Base-by-base conservation (phyloP, 2,329 filamentous ascomycete genomes). In the Trichoderma cornu-damae region DNA sequence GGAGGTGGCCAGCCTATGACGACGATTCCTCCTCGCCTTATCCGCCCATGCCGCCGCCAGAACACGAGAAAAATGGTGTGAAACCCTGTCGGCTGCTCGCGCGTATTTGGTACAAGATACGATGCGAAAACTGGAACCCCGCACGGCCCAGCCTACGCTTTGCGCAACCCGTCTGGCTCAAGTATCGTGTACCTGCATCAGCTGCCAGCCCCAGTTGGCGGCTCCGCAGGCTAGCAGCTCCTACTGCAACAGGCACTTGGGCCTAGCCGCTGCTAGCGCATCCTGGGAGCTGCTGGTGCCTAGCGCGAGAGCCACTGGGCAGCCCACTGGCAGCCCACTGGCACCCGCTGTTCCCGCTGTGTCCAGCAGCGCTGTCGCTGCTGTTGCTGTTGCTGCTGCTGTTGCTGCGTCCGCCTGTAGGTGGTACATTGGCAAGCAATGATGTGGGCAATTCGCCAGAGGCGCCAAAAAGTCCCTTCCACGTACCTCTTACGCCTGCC, bases 21-120 rank as follows among this genome's bases (percentile, higher is more conserved):
- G 48, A 40, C 35, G 24, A 50, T 30, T 42, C 48, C 48, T 53
- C 30, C 50, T 44, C 50, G 50, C 50, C 50, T 54, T 55, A 55
- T 55, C 42, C 48, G 48, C 48, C 34, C 34, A 50, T 14, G 48
- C 48, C 51, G 51, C 32, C 35, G 43, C 34, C 53, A 49, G 44
- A 56, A 56, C 53, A 56, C 53, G 53, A 56, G 53, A 56, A 56
- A 56, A 49, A 48, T 34, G 44, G 24, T 48, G 35, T 32, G 44
- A 35, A n/a, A 42, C 53, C 53, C 53, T 49, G 53, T 26, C 24
- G 24, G 28, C 24, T 12, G 34, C n/a, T n/a, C n/a, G 35, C 35
- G 24, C 18, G 56, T 58, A 58, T 37, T 34, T 34, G 20, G 48
- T 58, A 58, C 56, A 48, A 53, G 56, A 58, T 53, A 53, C 48